Conservation (phyloP, 2,329 filamentous ascomycete genomes). For the Ilyonectria mors-panacis region DNA sequence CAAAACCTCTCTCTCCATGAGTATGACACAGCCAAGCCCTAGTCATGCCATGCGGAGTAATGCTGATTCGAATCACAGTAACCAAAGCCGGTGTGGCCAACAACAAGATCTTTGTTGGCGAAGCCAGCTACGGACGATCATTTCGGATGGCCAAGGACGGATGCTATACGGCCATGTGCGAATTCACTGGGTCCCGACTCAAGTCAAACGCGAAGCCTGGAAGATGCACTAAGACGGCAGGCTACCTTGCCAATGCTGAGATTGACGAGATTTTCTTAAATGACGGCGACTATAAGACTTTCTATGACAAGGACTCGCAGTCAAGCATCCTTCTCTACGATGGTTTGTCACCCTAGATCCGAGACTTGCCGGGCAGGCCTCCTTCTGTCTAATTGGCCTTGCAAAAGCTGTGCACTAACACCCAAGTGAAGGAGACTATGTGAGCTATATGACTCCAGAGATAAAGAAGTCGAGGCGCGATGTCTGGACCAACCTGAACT, state of each 20-base stretch:
- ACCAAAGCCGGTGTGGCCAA: conserved; percentile 37
- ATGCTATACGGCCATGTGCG: conserved; percentile 30
- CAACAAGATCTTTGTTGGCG: conserved; percentile 33
- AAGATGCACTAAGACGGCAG: conserved; percentile 19
- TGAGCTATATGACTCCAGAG: background rate
- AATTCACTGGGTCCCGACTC: conserved; percentile 24
- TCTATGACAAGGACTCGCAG: background rate
- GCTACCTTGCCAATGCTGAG: conserved; percentile 24
- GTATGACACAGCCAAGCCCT: conserved; percentile 38
- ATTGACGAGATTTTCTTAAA: conserved; percentile 17
- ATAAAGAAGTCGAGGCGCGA: background rate
- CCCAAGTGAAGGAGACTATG: background rate
- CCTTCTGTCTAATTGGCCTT: too few species aligned
- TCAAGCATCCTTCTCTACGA: conserved; percentile 5
- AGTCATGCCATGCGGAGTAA: conserved; percentile 38
- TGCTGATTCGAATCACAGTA: conserved; percentile 14
- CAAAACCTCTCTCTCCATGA: background rate
- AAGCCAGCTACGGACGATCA: conserved; percentile 43
- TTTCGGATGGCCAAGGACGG: conserved; percentile 47
- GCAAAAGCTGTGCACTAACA: too few species aligned
- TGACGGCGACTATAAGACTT: background rate
- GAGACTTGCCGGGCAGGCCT: too few species aligned
- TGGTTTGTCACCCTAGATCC: background rate
- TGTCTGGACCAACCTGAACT: too few species aligned
- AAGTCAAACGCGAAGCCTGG: conserved; percentile 9